phyloP scores from a whole-genome alignment of 169 alveolate genomes.

The Miamiensis avidus region DNA sequence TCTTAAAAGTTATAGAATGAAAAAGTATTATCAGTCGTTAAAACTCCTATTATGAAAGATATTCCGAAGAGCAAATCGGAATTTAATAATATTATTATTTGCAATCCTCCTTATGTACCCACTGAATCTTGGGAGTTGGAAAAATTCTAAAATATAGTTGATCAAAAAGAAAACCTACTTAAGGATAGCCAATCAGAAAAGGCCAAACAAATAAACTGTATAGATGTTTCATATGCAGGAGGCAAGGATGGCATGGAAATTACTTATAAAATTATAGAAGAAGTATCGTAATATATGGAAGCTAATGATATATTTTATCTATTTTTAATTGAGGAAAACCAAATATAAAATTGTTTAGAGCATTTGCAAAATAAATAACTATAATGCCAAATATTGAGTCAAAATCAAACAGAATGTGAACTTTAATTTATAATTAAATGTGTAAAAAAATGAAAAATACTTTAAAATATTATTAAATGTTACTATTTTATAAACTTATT shows the following conservation, averaged over 20 bases:
- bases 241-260: conserved; percentile 20
- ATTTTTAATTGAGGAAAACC: conserved; percentile 22
- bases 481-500: too few relatives aligned
- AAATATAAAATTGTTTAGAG: not conserved
- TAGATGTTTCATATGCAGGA: conserved; percentile 19
- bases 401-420: not conserved
- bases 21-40: conserved; percentile 1
- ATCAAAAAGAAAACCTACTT: conserved; percentile 1
- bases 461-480: too few relatives aligned
- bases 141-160: not conserved
- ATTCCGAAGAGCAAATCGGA: not conserved
- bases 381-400: not conserved
- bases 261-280: conserved; percentile 5
- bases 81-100: not conserved
- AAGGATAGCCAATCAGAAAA: conserved; percentile 2
- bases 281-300: not conserved
- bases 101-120: conserved; percentile 33
- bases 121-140: conserved; percentile 9
- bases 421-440: too few relatives aligned
- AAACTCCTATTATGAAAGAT: not conserved
- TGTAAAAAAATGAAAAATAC: too few relatives aligned
- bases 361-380: too few relatives aligned
- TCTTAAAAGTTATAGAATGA: not conserved
- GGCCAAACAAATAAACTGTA: conserved; percentile 13
- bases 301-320: conserved; percentile 1